Conservation (phyloP, 345 rosid genomes). For the Gossypium herbaceum region DNA sequence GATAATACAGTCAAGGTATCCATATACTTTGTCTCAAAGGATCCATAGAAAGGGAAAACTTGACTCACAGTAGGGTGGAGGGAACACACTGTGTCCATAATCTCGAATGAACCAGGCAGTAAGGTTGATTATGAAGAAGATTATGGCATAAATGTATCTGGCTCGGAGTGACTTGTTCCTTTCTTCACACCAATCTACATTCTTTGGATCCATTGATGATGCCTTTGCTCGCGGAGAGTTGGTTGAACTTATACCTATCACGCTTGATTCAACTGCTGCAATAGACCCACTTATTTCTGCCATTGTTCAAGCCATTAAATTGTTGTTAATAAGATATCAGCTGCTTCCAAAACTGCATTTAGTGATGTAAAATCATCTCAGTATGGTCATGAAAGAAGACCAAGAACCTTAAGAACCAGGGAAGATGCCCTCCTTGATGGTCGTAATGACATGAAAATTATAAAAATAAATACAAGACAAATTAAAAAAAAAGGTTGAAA, state of each 20-base stretch:
- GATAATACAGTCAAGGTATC: too few species aligned
- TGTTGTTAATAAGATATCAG: not conserved
- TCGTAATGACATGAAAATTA: not conserved
- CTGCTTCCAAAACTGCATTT: not conserved
- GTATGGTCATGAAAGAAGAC: not conserved
- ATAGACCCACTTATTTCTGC: conserved; percentile 26
- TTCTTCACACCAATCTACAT: conserved; percentile 29
- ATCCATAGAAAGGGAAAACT: not conserved
- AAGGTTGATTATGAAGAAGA: conserved; percentile 63
- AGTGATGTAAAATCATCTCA: not conserved
- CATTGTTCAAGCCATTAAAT: not conserved
- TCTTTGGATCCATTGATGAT: conserved; percentile 4
- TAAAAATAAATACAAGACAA: not conserved
- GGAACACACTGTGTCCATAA: conserved; percentile 55
- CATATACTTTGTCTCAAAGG: too few species aligned
- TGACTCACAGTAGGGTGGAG: conserved; percentile 48
- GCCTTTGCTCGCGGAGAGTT: conserved; percentile 22
- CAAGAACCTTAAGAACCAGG: not conserved
- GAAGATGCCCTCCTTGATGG: too few species aligned
- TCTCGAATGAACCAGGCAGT: conserved; percentile 86
- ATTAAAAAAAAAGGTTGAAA: not conserved
- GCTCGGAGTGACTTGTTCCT: conserved; percentile 49
- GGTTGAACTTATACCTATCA: conserved; percentile 20
- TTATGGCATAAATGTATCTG: conserved; percentile 63
- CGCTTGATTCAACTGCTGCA: conserved; percentile 13